Percentiles rank a stretch among this genome's conserved stretches.
These are phyloP conservation scores for Leucoagaricus sp. DNA, from an alignment of 1,284 basidiomycete species.

Conservation along the genomic window DNA sequence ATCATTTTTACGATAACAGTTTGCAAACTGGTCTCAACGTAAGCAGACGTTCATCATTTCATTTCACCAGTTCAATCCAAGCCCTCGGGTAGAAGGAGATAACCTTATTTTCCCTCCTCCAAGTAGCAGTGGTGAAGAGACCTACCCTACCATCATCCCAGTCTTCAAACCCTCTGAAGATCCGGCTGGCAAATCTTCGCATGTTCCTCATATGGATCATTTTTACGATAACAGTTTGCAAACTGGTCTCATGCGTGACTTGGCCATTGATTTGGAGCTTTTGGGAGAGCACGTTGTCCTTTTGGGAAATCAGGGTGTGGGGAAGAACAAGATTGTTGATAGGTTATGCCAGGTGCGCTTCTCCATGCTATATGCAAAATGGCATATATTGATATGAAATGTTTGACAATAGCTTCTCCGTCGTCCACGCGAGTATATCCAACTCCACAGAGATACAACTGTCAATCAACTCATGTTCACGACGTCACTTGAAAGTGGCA, in stretches of 20 bases:
- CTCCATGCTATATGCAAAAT: neutral
- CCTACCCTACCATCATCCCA: constrained; percentile 42
- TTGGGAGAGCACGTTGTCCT: constrained; percentile 53
- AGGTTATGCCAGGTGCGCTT: constrained; percentile 49
- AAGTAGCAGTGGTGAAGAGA: constrained; percentile 35
- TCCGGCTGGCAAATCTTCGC: constrained; percentile 51
- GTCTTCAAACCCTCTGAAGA: constrained; percentile 51
- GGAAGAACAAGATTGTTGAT: constrained; percentile 49
- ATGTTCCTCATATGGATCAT: constrained; percentile 67
- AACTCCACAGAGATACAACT: constrained; percentile 68
- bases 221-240: constrained; percentile 71
- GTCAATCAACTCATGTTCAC: constrained; percentile 72
- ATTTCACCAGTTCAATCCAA: constrained; percentile 47
- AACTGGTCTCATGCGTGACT: constrained; percentile 62
- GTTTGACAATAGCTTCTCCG: constrained; percentile 31
- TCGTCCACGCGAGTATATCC: constrained; percentile 67
- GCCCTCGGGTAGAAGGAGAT: constrained; percentile 39
- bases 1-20: constrained; percentile 69
- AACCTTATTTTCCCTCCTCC: constrained; percentile 49
- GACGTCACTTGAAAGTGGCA: constrained; percentile 55
- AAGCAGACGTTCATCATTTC: neutral
- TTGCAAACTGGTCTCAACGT: constrained; percentile 63
- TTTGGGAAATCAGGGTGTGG: constrained; percentile 61
- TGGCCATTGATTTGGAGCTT: constrained; percentile 44
- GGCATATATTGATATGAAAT: neutral